These are phyloP conservation scores for Beta macrorhiza DNA, from an alignment of 179 eudicot genomes.

Conservation along the genomic window DNA sequence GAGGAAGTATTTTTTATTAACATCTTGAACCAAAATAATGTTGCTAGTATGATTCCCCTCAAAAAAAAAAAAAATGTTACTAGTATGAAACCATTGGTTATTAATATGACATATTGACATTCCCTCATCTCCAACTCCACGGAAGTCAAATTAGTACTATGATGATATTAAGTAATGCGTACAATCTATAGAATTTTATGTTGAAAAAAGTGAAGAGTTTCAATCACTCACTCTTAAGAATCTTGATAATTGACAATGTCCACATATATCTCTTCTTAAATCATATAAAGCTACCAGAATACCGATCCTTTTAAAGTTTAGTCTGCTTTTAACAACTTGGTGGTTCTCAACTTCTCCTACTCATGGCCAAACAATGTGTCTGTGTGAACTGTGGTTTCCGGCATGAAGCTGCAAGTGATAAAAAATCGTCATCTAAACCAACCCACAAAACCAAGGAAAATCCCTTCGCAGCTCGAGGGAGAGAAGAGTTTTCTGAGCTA, in stretches of 20 bases:
- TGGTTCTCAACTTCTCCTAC: not conserved
- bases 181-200: not conserved
- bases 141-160: not conserved
- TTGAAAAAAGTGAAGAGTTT: not conserved
- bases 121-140: not conserved
- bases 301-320: not conserved
- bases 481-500: constrained; percentile 27
- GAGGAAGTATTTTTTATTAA: too few relatives aligned
- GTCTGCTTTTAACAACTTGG: not conserved
- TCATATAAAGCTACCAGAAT: too few relatives aligned
- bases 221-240: not conserved
- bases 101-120: not conserved
- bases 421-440: not conserved
- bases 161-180: not conserved
- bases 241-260: not conserved
- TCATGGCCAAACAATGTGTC: constrained; percentile 16
- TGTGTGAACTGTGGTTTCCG: constrained; percentile 6
- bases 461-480: constrained; percentile 26
- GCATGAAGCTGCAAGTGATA: not conserved
- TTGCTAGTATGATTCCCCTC: too few relatives aligned
- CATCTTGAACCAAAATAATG: too few relatives aligned
- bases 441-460: not conserved
- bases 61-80: too few relatives aligned
- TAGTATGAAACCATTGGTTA: too few relatives aligned
- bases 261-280: not conserved